phyloP scores from a whole-genome alignment of 2,329 filamentous ascomycete species.

The Balansia obtecta region DNA sequence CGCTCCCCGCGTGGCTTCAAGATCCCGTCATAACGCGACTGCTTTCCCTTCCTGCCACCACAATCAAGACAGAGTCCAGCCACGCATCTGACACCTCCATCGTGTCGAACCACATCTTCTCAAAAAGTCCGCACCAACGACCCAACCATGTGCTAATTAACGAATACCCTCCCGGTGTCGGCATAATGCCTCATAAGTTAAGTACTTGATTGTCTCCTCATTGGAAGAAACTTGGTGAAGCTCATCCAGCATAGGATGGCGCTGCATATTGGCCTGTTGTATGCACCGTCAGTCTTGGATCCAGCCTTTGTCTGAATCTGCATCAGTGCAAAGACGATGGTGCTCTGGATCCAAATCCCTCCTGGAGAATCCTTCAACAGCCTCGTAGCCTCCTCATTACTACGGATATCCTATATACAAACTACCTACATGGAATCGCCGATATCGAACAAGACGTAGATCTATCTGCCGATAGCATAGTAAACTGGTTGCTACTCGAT shows the following conservation, averaged over 20 bases:
- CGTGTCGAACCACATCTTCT: conserved; percentile 33
- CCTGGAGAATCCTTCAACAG: conserved; percentile 63
- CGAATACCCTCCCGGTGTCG: conserved; percentile 75
- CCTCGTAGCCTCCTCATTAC: conserved; percentile 70
- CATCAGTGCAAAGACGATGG: conserved; percentile 50
- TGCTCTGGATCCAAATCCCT: conserved; percentile 38
- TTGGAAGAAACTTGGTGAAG: conserved; percentile 9
- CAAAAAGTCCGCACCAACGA: conserved; percentile 54
- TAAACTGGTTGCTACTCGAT: conserved; percentile 59
- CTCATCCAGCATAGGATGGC: conserved; percentile 49
- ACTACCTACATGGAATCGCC: conserved; percentile 64
- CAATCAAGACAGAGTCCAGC: conserved; percentile 2
- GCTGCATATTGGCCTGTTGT: conserved; percentile 77
- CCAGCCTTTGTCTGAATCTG: conserved; percentile 66
- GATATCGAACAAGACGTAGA: conserved; percentile 53
- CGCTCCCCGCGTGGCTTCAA: conserved; percentile 64
- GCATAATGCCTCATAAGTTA: conserved; percentile 90
- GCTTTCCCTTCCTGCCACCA: conserved; percentile 32
- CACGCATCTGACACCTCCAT: not conserved
- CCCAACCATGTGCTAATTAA: conserved; percentile 94
- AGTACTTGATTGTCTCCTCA: conserved; percentile 15
- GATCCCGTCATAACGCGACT: conserved; percentile 55
- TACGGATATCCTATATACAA: conserved; percentile 52
- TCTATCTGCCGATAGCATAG: conserved; percentile 47
- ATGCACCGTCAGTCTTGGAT: conserved; percentile 78